Conservation (phyloP, 495 filamentous ascomycete species). For the Penicillium samsonianum region DNA sequence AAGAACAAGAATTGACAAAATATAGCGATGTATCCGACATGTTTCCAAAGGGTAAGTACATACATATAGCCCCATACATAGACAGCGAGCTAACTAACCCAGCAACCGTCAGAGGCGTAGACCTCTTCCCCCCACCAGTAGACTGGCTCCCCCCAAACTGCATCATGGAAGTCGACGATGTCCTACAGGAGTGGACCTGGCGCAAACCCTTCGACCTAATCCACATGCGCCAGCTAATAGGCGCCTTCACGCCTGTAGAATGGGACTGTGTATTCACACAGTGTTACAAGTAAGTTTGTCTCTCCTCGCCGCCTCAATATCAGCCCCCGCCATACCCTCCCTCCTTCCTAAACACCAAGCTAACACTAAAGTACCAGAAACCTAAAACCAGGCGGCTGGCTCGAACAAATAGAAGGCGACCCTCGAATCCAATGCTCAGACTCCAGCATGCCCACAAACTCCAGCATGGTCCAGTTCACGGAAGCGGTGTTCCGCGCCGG, state of each 20-base stretch:
- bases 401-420: constrained; percentile 52
- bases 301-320: too few relatives aligned
- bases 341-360: too few relatives aligned
- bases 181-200: constrained; percentile 33
- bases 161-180: constrained; percentile 33
- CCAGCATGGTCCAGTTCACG: constrained; percentile 18
- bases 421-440: constrained; percentile 42
- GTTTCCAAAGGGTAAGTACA: constrained; percentile 9
- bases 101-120: constrained; percentile 27
- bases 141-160: constrained; percentile 37
- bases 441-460: constrained; percentile 30
- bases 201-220: constrained; percentile 32
- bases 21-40: constrained; percentile 17
- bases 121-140: constrained; percentile 27
- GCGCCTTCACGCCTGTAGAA: constrained; percentile 26
- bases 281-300: constrained; percentile 22
- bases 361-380: constrained; percentile 9
- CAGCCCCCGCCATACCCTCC: too few relatives aligned
- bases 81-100: not conserved
- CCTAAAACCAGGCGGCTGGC: constrained; percentile 49
- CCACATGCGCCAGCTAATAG: constrained; percentile 26
- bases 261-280: constrained; percentile 31
- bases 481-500: constrained; percentile 15
- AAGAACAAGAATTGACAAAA: not conserved
- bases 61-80: not conserved